Conservation (phyloP, 108 stramenopile genomes). For the Fragilariopsis cylindrus region DNA sequence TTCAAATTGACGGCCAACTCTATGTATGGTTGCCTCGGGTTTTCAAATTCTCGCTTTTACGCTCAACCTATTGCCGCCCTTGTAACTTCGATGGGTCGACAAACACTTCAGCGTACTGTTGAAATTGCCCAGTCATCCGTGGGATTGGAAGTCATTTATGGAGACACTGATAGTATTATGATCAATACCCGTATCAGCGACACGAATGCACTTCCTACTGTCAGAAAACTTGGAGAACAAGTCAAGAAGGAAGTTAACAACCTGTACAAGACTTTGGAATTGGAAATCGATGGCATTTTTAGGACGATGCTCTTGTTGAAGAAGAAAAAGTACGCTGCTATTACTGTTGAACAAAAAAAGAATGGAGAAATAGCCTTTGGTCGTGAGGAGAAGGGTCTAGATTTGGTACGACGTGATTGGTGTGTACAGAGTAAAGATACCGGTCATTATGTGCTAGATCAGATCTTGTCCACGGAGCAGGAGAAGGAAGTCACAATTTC, state of each 20-base stretch:
- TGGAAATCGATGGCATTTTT: slow-evolving; percentile 98
- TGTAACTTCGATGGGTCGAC: slow-evolving; percentile 97
- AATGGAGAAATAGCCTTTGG: slow-evolving; percentile 64
- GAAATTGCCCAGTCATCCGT: slow-evolving; percentile 91
- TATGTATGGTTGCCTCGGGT: slow-evolving; percentile 99
- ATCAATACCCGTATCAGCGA: slow-evolving; percentile 96
- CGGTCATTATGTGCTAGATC: slow-evolving; percentile 92
- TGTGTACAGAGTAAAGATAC: slow-evolving; percentile 96
- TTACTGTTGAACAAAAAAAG: slow-evolving; percentile 72
- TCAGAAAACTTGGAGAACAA: slow-evolving; percentile 80
- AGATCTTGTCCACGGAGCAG: slow-evolving; percentile 88
- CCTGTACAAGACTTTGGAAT: slow-evolving; percentile 96
- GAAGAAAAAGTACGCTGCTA: slow-evolving; percentile 99
- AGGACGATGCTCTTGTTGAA: slow-evolving; percentile 96
- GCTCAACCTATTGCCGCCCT: slow-evolving; percentile 98
- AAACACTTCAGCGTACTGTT: slow-evolving; percentile 96
- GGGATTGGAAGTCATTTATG: slow-evolving; percentile 98
- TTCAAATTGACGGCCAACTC: slow-evolving; percentile 99
- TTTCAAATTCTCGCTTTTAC: slow-evolving; percentile 94
- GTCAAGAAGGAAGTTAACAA: slow-evolving; percentile 97
- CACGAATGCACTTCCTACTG: slow-evolving; percentile 55
- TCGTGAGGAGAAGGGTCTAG: slow-evolving; percentile 96
- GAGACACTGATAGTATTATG: slow-evolving; percentile 99
- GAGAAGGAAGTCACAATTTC: slow-evolving; percentile 86
- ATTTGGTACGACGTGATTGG: slow-evolving; percentile 99